Base-by-base conservation (phyloP, 202 grass and related monocot species). In the Elaeis oleifera region DNA sequence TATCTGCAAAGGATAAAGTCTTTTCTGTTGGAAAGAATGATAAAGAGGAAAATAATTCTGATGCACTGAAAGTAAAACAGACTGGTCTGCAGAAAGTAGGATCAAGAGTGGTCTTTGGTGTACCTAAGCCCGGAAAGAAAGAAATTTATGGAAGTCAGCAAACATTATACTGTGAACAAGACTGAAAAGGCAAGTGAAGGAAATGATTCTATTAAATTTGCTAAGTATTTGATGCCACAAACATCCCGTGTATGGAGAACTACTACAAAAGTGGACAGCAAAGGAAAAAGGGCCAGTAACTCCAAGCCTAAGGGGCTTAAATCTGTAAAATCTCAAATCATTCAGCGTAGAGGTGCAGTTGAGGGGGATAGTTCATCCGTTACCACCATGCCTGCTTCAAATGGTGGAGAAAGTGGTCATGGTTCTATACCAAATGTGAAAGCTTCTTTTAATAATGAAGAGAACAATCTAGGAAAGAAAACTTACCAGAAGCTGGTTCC, bases 141-240 rank as follows among this genome's bases (percentile, higher is more conserved):
- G 53, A 99, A 99, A 56, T 99, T 94, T 74, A 99, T 99, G 95
- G 95, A 99, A 65, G 89, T 99, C 29, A 99, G 95, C 80, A 99
- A 94, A 77, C 89, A 89, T 62, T 99, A 92, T 59, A 74, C 77
- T 60, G 69, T 66, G 67, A 88, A 74, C 23, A 81, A 89, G 53
- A 29, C 69, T 65, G 84, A 85, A 22, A 90, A 85, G 71, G 67
- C 61, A 78, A 61, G 66, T 59, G 84, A 84, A 67, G 58, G 50
- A 23, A 86, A 70, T 68, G 65, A 69, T 65, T 68, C 81, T 22
- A 63, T 60, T 53, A 94, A 90, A 76, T 58, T 56, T 52, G 54
- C 29, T 7, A 94, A 84, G 76, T 88, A 78, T 78, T 74, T 73
- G 50, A 71, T 90, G 54, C 73, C 89, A 59, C 83, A 74, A 77